phyloP scores from a whole-genome alignment of 768 basidiomycete species.

The Tylopilus sp. region DNA sequence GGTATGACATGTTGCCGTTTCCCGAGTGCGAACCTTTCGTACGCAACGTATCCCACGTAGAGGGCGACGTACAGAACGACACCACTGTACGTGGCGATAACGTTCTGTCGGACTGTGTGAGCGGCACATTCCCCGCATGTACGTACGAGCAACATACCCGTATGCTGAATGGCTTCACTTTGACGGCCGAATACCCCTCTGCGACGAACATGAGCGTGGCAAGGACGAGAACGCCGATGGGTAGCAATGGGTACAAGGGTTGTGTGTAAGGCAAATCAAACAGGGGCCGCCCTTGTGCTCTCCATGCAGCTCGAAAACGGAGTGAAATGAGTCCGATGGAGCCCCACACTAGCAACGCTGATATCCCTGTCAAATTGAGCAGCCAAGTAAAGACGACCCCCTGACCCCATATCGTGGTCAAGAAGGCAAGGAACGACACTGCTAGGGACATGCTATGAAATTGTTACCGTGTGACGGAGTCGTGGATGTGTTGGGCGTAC shows the following conservation, averaged over 20 bases:
- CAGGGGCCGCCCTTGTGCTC: constrained; percentile 46
- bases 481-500: constrained; percentile 25
- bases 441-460: constrained; percentile 43
- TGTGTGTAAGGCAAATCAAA: constrained; percentile 58
- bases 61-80: constrained; percentile 44
- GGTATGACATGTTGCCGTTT: constrained; percentile 39
- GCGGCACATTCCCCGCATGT: neutral
- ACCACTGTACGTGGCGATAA: constrained; percentile 55
- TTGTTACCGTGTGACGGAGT: neutral
- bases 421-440: constrained; percentile 48
- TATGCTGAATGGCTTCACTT: constrained; percentile 41
- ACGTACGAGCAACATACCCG: constrained; percentile 29
- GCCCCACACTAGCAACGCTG: constrained; percentile 65
- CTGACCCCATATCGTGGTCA: constrained; percentile 57
- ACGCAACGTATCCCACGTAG: constrained; percentile 42
- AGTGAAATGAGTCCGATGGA: constrained; percentile 53
- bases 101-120: constrained; percentile 35
- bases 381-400: constrained; percentile 57
- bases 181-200: constrained; percentile 49
- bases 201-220: constrained; percentile 52
- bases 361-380: constrained; percentile 62
- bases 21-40: constrained; percentile 34
- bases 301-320: constrained; percentile 62
- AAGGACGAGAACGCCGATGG: constrained; percentile 47
- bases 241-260: constrained; percentile 52